These are phyloP conservation scores for Fusarium concolor DNA, from an alignment of 2,329 filamentous ascomycete species.

Conservation along the genomic window DNA sequence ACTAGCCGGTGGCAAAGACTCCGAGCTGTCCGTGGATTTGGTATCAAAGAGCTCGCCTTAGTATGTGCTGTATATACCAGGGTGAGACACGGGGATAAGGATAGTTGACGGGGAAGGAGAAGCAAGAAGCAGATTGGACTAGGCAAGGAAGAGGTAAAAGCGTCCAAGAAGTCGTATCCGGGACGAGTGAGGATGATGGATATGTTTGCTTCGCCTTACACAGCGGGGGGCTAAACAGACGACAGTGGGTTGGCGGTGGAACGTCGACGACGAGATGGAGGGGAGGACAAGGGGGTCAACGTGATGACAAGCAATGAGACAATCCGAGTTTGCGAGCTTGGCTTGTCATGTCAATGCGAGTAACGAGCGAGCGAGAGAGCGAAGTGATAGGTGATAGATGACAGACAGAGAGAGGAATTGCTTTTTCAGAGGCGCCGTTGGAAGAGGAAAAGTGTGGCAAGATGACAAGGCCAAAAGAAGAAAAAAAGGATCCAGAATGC, in stretches of 20 bases:
- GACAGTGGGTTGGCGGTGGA: constrained; percentile 45
- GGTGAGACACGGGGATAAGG: constrained; percentile 8
- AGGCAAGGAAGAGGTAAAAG: constrained; percentile 22
- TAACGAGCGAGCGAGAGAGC: not conserved
- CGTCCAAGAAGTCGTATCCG: constrained; percentile 24
- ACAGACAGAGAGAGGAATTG: constrained; percentile 22
- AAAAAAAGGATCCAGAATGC: constrained; percentile 2
- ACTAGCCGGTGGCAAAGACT: constrained; percentile 20
- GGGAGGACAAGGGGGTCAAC: constrained; percentile 43
- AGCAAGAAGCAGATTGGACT: constrained; percentile 2
- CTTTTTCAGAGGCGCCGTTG: constrained; percentile 24
- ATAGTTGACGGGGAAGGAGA: constrained; percentile 9
- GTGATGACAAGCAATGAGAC: constrained; percentile 40
- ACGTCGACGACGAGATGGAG: constrained; percentile 40
- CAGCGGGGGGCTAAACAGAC: constrained; percentile 42
- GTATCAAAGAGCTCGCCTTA: constrained; percentile 22
- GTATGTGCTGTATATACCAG: constrained; percentile 9
- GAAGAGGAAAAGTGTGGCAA: constrained; percentile 9
- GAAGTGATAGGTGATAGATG: constrained; percentile 8
- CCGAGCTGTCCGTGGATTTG: constrained; percentile 5
- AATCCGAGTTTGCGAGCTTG: constrained; percentile 31
- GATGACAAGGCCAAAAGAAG: not conserved
- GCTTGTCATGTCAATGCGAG: constrained; percentile 8
- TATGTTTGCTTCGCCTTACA: constrained; percentile 48
- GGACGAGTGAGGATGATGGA: constrained; percentile 37